phyloP scores from a whole-genome alignment of 768 basidiomycete genomes.

The Sarcomyxa edulis region DNA sequence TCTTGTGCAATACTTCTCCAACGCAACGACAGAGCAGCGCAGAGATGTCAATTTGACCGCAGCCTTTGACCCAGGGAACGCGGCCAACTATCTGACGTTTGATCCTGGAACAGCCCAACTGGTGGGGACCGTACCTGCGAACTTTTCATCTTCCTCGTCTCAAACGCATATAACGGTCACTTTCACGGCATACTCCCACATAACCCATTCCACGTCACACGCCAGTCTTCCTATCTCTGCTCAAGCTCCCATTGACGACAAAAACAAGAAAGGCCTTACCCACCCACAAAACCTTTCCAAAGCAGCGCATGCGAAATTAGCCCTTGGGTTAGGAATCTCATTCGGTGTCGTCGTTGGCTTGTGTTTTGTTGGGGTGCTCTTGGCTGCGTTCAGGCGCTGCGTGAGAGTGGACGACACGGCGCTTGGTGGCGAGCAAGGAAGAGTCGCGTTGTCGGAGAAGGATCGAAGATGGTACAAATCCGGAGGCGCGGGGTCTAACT shows the following conservation, averaged over 20 bases:
- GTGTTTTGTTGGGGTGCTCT: constrained; percentile 43
- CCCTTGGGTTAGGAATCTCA: constrained; percentile 54
- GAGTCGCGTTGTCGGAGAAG: constrained; percentile 52
- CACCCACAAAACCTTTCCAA: constrained; percentile 32
- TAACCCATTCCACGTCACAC: constrained; percentile 71
- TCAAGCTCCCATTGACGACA: constrained; percentile 28
- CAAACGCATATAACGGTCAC: constrained; percentile 38
- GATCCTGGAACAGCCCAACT: constrained; percentile 39
- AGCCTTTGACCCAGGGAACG: constrained; percentile 46
- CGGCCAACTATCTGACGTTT: constrained; percentile 48
- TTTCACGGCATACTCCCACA: constrained; percentile 62
- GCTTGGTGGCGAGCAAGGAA: constrained; percentile 53
- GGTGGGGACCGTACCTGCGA: constrained; percentile 49
- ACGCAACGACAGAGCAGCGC: constrained; percentile 31
- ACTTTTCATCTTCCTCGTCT: constrained; percentile 22
- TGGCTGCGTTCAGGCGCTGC: constrained; percentile 53
- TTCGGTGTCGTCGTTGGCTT: constrained; percentile 62
- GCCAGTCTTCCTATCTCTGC: constrained; percentile 49
- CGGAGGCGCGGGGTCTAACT: constrained; percentile 19
- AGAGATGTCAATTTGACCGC: constrained; percentile 50
- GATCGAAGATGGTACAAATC: constrained; percentile 60
- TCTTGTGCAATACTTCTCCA: constrained; percentile 52
- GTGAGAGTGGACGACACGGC: constrained; percentile 58
- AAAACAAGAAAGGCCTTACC: constrained; percentile 25
- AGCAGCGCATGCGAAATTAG: constrained; percentile 40